phyloP scores from a whole-genome alignment of 2,329 filamentous ascomycete species.

The Fusarium tupiense region DNA sequence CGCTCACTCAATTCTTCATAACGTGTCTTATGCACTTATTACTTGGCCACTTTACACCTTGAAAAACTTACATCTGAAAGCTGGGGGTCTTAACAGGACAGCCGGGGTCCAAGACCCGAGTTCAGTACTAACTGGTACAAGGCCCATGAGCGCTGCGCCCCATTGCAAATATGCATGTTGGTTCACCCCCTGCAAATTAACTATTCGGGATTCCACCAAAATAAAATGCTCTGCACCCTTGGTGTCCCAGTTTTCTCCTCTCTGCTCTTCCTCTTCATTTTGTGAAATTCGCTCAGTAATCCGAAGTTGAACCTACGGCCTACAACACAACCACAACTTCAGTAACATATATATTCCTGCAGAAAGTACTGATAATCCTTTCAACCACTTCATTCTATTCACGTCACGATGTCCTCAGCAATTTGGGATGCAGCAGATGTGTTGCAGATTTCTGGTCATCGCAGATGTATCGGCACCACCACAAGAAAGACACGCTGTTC shows the following conservation, averaged over 20 bases:
- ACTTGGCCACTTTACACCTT: background rate
- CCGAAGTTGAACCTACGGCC: background rate
- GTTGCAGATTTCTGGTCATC: background rate
- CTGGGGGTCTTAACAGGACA: background rate
- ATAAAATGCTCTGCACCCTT: background rate
- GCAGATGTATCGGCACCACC: background rate
- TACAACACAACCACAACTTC: background rate
- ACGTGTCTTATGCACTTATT: background rate
- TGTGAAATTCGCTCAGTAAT: background rate
- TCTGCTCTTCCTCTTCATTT: background rate
- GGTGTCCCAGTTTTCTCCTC: too few species aligned
- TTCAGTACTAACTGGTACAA: background rate
- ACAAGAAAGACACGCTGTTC: background rate
- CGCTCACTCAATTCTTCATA: background rate
- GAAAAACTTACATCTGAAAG: background rate
- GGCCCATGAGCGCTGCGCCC: background rate
- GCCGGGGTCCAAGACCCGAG: background rate
- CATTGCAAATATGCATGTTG: background rate
- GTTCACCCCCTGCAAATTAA: background rate
- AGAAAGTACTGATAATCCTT: background rate
- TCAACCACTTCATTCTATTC: too few species aligned
- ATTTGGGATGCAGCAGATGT: constrained; percentile 6
- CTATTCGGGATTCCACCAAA: background rate
- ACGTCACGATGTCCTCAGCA: background rate
- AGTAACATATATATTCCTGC: background rate